Evolutionary conservation across 306 rosid genomes (phyloP), one percentile per base, ranked within the genome.

Genomic region (Fragaria vesca): DNA sequence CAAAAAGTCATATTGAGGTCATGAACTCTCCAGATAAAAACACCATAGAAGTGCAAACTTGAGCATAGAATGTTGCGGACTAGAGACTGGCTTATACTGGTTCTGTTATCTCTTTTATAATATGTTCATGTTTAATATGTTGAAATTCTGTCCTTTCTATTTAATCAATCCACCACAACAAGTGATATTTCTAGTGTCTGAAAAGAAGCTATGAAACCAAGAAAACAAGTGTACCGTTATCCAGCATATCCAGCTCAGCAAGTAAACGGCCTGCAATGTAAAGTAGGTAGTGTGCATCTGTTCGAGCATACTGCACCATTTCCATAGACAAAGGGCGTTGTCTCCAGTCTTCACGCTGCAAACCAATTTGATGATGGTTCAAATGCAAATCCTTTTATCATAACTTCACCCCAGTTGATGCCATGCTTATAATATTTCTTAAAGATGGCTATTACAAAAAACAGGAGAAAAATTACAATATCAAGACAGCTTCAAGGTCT

Each of bases 341-440:
- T 73, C 98, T 91, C 98, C 98, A 95, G 71, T 95, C 97, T 92
- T 91, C 98, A 66, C 97, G 97, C 98, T 92, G 81, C 81, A 83
- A 86, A 79, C 73, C 76, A 75, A 65, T 72, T 46, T 66, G 38
- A 79, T 69, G 30, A 72, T 30, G 58, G 55, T 69, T 26, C 70
- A 52, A 72, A 43, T 71, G 66, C 20, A 60, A 34, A 65, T 2
- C 11, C 0, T 6, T 2, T 6, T 6, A 30, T 15, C 34, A 32
- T 65, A 34, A 32, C 45, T 15, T 65, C 67, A 61, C 38, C 36
- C 38, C 67, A 60, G 28, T 55, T 55, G 1, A 58, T 10, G 3
- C 24, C 36, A 24, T 58, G 36, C 65, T 24, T 58, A 57, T 10
- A 58, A 58, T 13, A 21, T 58, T 21, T 62, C 68, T 28, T 42